A percentile compares a stretch with the other conserved stretches of the same genome.
Evolutionary conservation across 2,329 filamentous ascomycete genomes (phyloP).

Genomic region (Lasiodiplodia gonubiensis): DNA sequence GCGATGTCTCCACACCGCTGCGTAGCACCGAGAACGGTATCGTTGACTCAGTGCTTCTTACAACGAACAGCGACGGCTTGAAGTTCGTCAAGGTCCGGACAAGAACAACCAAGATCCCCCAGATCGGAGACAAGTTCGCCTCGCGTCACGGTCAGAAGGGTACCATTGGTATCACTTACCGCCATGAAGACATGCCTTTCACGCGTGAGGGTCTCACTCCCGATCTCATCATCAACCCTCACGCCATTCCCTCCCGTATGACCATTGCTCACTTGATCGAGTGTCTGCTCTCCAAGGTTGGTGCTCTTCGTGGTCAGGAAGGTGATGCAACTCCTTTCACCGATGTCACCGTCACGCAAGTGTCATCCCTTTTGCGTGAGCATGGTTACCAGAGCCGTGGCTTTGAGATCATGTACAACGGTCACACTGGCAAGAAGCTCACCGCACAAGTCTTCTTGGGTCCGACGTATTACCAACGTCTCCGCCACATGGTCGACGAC

Average conservation of each 20-base stretch:
- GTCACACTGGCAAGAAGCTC: constrained; percentile 92
- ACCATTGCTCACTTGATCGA: constrained; percentile 99
- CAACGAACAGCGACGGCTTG: constrained; percentile 91
- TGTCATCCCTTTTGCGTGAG: constrained; percentile 83
- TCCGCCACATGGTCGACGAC: constrained; percentile 99
- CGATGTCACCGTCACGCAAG: constrained; percentile 92
- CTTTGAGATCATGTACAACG: constrained; percentile 99
- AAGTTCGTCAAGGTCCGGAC: constrained; percentile 98
- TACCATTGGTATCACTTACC: constrained; percentile 97
- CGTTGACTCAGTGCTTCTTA: constrained; percentile 89
- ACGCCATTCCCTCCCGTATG: constrained; percentile 99
- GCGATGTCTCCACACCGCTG: constrained; percentile 93
- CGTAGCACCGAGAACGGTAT: constrained; percentile 97
- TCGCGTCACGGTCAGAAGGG: constrained; percentile 99
- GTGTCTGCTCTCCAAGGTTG: constrained; percentile 95
- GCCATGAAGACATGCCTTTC: constrained; percentile 99
- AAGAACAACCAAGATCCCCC: constrained; percentile 94
- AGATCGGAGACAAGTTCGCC: constrained; percentile 99
- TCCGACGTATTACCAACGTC: constrained; percentile 97
- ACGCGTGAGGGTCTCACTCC: constrained; percentile 88
- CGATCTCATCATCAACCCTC: constrained; percentile 98
- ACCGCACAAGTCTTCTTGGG: constrained; percentile 95
- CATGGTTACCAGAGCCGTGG: constrained; percentile 96
- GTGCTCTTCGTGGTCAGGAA: constrained; percentile 89
- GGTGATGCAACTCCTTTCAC: constrained; percentile 98